Evolutionary conservation across 495 filamentous ascomycete species (phyloP), one percentile per base, ranked within the genome.

Genomic region (Aspergillus cavernicola): DNA sequence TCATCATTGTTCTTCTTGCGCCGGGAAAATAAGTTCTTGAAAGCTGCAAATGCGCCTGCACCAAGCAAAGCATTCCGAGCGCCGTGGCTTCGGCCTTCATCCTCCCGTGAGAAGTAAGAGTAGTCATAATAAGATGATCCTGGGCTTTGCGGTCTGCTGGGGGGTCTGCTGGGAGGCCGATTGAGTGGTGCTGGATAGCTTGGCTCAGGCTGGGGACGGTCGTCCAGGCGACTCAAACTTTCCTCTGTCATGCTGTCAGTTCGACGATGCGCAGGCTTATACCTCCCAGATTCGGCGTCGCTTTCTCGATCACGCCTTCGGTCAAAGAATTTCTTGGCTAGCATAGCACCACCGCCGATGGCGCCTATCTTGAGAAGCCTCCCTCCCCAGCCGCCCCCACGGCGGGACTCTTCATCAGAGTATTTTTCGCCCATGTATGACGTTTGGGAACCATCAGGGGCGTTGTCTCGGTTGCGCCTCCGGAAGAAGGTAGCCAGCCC

Each of bases 301-400:
- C 80, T 73, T 55, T 83, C 78, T 45, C 74, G 72, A 23, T 76
- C 68, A 53, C 68, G 76, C 44, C 82, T 76, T 47, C 84, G 75
- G 55, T 83, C 82, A 58, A 84, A 80, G 51, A 84, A 77, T 33
- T 73, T 85, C 60, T 83, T 86, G 10, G 83, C 79, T 16, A 90
- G 66, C 15, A 81, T 77, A 16, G 80, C 81, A 33, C 79, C 86
- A 20, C 86, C 90, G 10, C 84, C 66, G 12, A 84, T 70, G 1
- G 86, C 90, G 12, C 81, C 85, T 22, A 83, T 78, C 50, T 81
- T 84, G 8, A 91, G 60, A 0, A 93, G 47, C 50, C 80, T 83
- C 61, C 85, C 81, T 58, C 83, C 79, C 68, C 85, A 80, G 11
- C 84, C 81, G 10, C 80, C 77, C 10, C 80, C 78, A 32, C 63